These are phyloP conservation scores for Hydnomerulius pinastri DNA, from an alignment of 768 basidiomycete species.

Conservation along the genomic window DNA sequence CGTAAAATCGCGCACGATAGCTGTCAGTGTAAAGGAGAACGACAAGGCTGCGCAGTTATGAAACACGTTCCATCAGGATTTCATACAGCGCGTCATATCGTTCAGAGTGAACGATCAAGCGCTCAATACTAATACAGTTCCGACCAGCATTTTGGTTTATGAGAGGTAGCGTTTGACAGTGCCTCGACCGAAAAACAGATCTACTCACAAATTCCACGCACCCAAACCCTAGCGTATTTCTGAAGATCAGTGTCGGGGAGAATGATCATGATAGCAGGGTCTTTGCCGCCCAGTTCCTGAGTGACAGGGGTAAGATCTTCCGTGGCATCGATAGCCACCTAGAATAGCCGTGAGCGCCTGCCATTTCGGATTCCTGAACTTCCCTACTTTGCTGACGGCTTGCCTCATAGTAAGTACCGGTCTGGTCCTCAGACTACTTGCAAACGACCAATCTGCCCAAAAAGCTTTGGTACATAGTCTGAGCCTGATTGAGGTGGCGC, in stretches of 20 bases:
- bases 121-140: conserved; percentile 97
- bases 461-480: conserved; percentile 13
- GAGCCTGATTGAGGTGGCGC: no score
- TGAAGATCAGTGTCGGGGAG: conserved; percentile 83
- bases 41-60: conserved; percentile 74
- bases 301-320: conserved; percentile 89
- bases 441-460: conserved; percentile 64
- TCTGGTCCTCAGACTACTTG: no score
- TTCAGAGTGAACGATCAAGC: conserved; percentile 79
- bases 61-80: conserved; percentile 62
- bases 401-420: no score
- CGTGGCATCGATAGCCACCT: conserved; percentile 85
- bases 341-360: conserved; percentile 10
- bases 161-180: conserved; percentile 1
- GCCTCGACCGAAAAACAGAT: no score
- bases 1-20: no score
- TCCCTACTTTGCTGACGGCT: conserved; percentile 61
- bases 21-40: no score
- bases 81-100: conserved; percentile 78
- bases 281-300: conserved; percentile 93
- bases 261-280: conserved; percentile 89
- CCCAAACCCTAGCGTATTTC: conserved; percentile 78
- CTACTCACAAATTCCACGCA: conserved; percentile 94
- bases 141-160: conserved; percentile 88
- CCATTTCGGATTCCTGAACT: conserved; percentile 8